Evolutionary conservation across 1,139 yeast species (phyloP).

Genomic region (Candida tetrigidarum): DNA sequence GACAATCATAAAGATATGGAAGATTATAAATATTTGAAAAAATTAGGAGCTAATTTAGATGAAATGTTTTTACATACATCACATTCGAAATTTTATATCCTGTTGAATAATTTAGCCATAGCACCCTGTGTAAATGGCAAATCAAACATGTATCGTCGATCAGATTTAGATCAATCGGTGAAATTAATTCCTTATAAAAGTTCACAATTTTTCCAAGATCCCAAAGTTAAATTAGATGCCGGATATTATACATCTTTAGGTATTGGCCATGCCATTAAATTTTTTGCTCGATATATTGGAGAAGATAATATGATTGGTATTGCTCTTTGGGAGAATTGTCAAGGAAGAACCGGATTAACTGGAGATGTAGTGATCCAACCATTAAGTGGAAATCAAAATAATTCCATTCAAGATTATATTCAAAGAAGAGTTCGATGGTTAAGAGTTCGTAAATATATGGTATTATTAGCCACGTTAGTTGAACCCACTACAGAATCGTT

Average conservation of each 20-base stretch:
- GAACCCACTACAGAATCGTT: conserved; percentile 89
- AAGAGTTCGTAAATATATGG: conserved; percentile 90
- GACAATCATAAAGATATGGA: conserved; percentile 6
- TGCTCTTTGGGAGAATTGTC: conserved; percentile 74
- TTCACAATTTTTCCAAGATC: conserved; percentile 37
- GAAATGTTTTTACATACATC: conserved; percentile 86
- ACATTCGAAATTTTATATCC: conserved; percentile 83
- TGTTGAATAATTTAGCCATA: conserved; percentile 72
- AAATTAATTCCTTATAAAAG: conserved; percentile 29
- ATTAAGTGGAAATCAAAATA: conserved; percentile 51
- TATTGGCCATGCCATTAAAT: conserved; percentile 59
- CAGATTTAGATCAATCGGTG: conserved; percentile 73
- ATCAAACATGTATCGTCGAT: conserved; percentile 74
- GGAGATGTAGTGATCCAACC: conserved; percentile 86
- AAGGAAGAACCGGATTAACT: conserved; percentile 76
- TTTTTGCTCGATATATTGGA: conserved; percentile 83
- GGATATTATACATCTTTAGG: conserved; percentile 31
- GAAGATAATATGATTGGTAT: conserved; percentile 95
- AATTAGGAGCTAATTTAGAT: conserved; percentile 73
- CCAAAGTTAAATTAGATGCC: conserved; percentile 37
- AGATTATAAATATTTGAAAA: conserved; percentile 23
- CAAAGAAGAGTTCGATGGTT: conserved; percentile 82
- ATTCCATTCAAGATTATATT: conserved; percentile 57
- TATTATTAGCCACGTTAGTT: conserved; percentile 76
- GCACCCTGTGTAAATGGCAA: conserved; percentile 97